Base-by-base conservation (phyloP, 108 stramenopile genomes). In the Aurantiochytrium sp. region DNA sequence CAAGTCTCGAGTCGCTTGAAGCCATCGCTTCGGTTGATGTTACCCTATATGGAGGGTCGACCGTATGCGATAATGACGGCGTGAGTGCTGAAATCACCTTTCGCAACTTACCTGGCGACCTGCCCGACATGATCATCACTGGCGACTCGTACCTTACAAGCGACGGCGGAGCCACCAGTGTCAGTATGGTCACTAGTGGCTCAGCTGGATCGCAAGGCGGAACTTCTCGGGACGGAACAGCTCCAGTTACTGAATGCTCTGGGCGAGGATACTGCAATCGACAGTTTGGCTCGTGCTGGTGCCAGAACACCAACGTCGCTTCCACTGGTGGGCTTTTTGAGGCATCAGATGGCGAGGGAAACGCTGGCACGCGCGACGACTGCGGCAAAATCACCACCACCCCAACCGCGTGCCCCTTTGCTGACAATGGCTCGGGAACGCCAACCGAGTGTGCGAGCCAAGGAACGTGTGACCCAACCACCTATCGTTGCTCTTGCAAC, bases 281-380 rank as follows among this genome's bases (percentile, higher is more conserved):
- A 5, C 25, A 71, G n/a, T 87, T 87, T 5, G 90, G 90, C 12
- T 10, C 23, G 12, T 90, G 90, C 42, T 44, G 16, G 25, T 90
- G 90, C 72, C 64, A 69, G 25, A 92, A 88, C 72, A 44, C 49
- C n/a, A 28, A 21, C n/a, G 76, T 83, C 43, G 18, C 16, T 49
- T 91, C 92, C 25, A 91, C 92, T 44, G 92, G 92, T 35, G 93
- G 92, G 72, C 87, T 91, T 0, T 93, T 89, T 58, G 91, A 71
- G 8, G 45, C 57, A 72, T 89, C 90, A 29, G 92, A 94, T 42
- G 93, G 76, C 4, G 44, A 35, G 8, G 93, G 93, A 49, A 89
- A 90, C 43, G 90, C 93, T n/a, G 93, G 93, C 5, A 60, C 58
- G 43, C 89, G 93, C 43, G 92, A 76, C 47, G 94, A 94, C 87